Conservation (phyloP, 2,329 filamentous ascomycete species). For the Byssothecium circinans region DNA sequence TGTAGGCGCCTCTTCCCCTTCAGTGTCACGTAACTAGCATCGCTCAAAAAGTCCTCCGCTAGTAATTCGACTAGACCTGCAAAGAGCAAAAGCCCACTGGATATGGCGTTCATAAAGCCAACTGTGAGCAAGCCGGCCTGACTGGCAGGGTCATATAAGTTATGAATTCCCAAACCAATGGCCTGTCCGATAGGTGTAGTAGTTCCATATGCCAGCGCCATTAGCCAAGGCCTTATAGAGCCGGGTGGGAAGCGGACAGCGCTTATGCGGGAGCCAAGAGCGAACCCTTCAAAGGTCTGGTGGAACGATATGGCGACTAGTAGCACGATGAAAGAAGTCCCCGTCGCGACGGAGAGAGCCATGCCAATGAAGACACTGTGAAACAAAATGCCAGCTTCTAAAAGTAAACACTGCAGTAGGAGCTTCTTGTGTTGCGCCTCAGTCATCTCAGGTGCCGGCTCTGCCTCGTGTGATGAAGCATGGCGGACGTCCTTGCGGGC, state of each 20-base stretch:
- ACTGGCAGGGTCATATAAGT: conserved; percentile 53
- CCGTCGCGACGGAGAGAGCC: conserved; percentile 69
- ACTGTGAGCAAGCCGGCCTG: conserved; percentile 53
- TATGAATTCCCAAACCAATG: conserved; percentile 53
- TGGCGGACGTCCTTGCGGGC: conserved; percentile 20
- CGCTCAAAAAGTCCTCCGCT: conserved; percentile 60
- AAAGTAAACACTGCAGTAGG: conserved; percentile 71
- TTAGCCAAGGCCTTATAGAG: conserved; percentile 74
- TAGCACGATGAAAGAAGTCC: conserved; percentile 65
- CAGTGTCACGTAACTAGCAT: conserved; percentile 63
- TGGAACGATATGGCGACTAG: conserved; percentile 72
- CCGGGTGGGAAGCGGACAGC: conserved; percentile 68
- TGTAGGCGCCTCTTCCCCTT: conserved; percentile 61
- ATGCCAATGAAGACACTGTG: conserved; percentile 77
- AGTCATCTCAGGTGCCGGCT: conserved; percentile 28
- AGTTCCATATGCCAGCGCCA: conserved; percentile 65
- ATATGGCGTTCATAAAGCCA: conserved; percentile 55
- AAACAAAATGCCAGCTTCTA: conserved; percentile 78
- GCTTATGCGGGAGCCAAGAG: conserved; percentile 70
- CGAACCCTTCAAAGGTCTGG: conserved; percentile 70
- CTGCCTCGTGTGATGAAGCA: conserved; percentile 12
- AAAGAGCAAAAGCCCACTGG: conserved; percentile 52
- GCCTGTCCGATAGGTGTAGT: conserved; percentile 56
- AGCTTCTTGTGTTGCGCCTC: conserved; percentile 60
- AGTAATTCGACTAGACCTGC: conserved; percentile 54